These are phyloP conservation scores for Moricandia moricandioides DNA, from an alignment of 345 rosid genomes.

Conservation along the genomic window DNA sequence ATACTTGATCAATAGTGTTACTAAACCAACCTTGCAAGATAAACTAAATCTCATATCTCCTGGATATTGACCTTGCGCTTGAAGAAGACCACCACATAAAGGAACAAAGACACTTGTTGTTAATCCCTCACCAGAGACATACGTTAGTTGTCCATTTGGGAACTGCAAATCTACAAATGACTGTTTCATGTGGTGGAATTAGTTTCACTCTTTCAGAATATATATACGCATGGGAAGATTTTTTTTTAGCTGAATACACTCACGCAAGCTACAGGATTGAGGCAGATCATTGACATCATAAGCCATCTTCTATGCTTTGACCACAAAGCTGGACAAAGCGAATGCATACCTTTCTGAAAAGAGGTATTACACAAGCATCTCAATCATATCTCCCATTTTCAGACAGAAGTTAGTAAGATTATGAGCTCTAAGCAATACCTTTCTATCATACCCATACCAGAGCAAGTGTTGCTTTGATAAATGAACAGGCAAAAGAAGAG, in stretches of 20 bases:
- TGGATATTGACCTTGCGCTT: constrained; percentile 96
- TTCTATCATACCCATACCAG: constrained; percentile 96
- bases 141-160: constrained; percentile 90
- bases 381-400: not conserved
- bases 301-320: constrained; percentile 98
- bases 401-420: not conserved
- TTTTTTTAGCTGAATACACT: constrained; percentile 30
- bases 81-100: constrained; percentile 83
- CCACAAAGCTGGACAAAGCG: constrained; percentile 96
- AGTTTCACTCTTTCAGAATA: not conserved
- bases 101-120: constrained; percentile 90
- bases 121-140: constrained; percentile 88
- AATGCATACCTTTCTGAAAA: constrained; percentile 89
- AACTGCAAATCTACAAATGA: constrained; percentile 93
- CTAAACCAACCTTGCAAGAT: constrained; percentile 65
- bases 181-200: constrained; percentile 36
- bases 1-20: not conserved
- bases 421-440: constrained; percentile 50
- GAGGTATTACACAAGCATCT: constrained; percentile 6
- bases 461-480: constrained; percentile 94
- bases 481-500: constrained; percentile 89
- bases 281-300: constrained; percentile 94
- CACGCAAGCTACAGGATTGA: constrained; percentile 90
- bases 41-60: constrained; percentile 97
- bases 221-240: not conserved